Conservation (phyloP, 495 filamentous ascomycete species). For the Aspergillus haitiensis region DNA sequence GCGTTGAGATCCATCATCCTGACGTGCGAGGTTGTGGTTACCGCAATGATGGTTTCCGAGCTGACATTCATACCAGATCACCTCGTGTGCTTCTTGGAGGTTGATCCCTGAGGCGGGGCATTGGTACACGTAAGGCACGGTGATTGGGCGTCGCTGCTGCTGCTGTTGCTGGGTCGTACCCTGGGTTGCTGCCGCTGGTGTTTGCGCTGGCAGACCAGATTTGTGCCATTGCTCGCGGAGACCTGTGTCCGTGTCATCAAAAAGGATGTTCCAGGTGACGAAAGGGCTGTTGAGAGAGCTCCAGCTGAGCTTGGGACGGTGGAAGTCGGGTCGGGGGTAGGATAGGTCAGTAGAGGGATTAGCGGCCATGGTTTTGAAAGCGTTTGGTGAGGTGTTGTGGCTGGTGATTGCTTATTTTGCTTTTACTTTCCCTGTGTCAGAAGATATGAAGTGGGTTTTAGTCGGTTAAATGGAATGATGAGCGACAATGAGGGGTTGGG, state of each 20-base stretch:
- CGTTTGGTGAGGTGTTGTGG: not conserved
- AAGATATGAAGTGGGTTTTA: no score
- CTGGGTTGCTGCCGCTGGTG: slow-evolving; percentile 29
- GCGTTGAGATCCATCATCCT: slow-evolving; percentile 11
- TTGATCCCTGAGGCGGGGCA: slow-evolving; percentile 55
- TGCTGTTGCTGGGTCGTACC: no score
- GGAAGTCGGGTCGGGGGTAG: slow-evolving; percentile 55
- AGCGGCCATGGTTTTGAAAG: not conserved
- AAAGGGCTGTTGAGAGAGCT: slow-evolving; percentile 48
- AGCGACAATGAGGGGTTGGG: not conserved
- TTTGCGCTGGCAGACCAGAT: slow-evolving; percentile 26
- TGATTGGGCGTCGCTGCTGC: slow-evolving; percentile 32
- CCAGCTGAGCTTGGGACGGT: slow-evolving; percentile 52
- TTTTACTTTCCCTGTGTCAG: no score
- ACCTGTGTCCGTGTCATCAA: slow-evolving; percentile 57
- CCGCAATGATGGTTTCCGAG: slow-evolving; percentile 48
- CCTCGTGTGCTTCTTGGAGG: slow-evolving; percentile 56
- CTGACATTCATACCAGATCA: slow-evolving; percentile 58
- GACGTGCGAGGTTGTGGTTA: slow-evolving; percentile 17
- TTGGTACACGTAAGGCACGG: slow-evolving; percentile 61
- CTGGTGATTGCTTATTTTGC: no score
- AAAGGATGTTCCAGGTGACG: slow-evolving; percentile 51
- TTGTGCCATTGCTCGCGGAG: slow-evolving; percentile 36
- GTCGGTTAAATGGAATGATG: not conserved
- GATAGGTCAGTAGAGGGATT: not conserved